phyloP scores from a whole-genome alignment of 306 rosid genomes.

The Quercus aquifolioides region DNA sequence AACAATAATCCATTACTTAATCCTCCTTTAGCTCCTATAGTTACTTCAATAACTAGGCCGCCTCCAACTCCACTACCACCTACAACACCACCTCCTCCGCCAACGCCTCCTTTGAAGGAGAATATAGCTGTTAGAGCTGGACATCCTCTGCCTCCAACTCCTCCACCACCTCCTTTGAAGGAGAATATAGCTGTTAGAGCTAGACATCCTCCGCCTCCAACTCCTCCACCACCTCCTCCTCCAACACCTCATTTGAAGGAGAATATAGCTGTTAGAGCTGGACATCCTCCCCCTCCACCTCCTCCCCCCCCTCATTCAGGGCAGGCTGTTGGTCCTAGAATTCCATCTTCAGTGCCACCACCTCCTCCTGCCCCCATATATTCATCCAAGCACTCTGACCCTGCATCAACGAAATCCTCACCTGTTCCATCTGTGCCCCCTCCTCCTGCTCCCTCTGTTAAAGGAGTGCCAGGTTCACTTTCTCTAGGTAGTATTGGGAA shows the following conservation, averaged over 20 bases:
- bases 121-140: slow-evolving; percentile 16
- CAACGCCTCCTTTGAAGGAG: slow-evolving; percentile 26
- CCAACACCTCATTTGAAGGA: slow-evolving; percentile 37
- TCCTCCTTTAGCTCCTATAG: background rate
- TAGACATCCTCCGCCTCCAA: slow-evolving; percentile 38
- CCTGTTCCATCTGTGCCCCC: slow-evolving; percentile 54
- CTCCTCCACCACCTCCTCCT: slow-evolving; percentile 34
- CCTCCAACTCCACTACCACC: slow-evolving; percentile 41
- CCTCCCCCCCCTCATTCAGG: slow-evolving; percentile 17
- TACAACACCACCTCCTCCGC: slow-evolving; percentile 15
- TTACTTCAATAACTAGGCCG: slow-evolving; percentile 12
- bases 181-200: slow-evolving; percentile 15
- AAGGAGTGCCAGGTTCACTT: slow-evolving; percentile 41
- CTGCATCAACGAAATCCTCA: slow-evolving; percentile 24
- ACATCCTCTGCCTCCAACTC: slow-evolving; percentile 43
- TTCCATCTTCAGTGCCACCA: slow-evolving; percentile 30
- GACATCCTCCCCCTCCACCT: slow-evolving; percentile 37
- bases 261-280: slow-evolving; percentile 11
- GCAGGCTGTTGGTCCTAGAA: slow-evolving; percentile 24
- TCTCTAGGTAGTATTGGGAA: slow-evolving; percentile 28
- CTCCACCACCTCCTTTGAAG: slow-evolving; percentile 17
- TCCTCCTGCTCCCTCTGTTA: slow-evolving; percentile 50
- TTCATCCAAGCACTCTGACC: slow-evolving; percentile 23
- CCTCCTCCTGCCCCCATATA: slow-evolving; percentile 25
- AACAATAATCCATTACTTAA: background rate